Evolutionary conservation across 2,329 filamentous ascomycete species (phyloP), one percentile per base, ranked within the genome.

Genomic region (Penicillium hordei): DNA sequence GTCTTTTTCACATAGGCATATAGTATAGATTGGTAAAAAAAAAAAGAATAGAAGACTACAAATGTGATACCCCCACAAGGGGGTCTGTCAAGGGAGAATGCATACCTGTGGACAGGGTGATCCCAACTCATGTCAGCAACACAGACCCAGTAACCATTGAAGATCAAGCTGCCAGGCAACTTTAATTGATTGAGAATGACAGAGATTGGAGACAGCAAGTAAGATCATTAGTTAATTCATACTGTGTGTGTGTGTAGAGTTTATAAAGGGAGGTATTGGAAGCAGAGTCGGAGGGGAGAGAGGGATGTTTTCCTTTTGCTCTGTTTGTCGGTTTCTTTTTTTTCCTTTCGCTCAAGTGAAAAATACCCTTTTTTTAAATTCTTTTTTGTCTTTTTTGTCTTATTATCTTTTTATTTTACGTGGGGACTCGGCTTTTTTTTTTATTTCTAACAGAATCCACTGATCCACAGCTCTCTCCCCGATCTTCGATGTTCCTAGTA

Each of bases 41-140:
- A 23, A 19, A 59, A 15, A 34, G 21, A 46, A 43, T 15, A 13
- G 19, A 12, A 27, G 17, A 36, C 50, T 52, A 52, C 40, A 45
- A 45, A 53, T 57, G 36, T 51, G 33, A 58, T 33, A 55, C 42
- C 60, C 60, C 63, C 63, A 60, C 65, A 53, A 53, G 46, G 48
- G 52, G 54, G 33, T 54, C 50, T 52, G 36, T 56, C 54, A 57
- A 58, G 55, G 60, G 56, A 45, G 58, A 46, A 52, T 40, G 50
- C 75, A 72, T 73, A 78, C 76, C 76, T 78, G 71, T 78, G 75
- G 67, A 76, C 72, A 66, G 76, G 75, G 59, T 75, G 71, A 74
- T 78, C 76, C 75, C 74, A 78, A 76, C 72, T 78, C 76, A 78
- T 78, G 73, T 74, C 75, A 75, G 73, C 74, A 71, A 70, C 65